Percentiles rank a stretch among this genome's conserved stretches.
phyloP scores from a whole-genome alignment of 2,329 filamentous ascomycete species.

The Aspergillus calidoustus region DNA sequence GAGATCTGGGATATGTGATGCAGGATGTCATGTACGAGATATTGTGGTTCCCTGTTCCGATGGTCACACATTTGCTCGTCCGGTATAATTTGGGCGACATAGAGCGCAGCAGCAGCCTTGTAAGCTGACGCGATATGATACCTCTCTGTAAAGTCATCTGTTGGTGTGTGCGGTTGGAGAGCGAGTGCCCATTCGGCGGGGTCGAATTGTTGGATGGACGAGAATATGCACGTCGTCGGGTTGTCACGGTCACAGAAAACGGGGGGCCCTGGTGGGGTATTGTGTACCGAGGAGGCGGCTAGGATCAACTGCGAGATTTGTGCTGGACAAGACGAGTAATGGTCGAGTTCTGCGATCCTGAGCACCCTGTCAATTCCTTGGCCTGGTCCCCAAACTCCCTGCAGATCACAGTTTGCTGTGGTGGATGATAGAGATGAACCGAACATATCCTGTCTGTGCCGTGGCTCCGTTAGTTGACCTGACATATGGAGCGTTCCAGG shows the following conservation, averaged over 20 bases:
- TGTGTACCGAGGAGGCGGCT: neutral
- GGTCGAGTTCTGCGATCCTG: neutral
- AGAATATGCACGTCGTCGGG: neutral
- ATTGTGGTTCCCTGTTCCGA: too few species aligned
- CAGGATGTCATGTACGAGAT: neutral
- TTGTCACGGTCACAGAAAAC: neutral
- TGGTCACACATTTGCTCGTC: neutral
- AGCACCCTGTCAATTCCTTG: neutral
- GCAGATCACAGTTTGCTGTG: neutral
- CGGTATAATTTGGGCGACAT: neutral
- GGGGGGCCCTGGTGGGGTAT: neutral
- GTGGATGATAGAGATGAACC: neutral
- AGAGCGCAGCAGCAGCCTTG: neutral
- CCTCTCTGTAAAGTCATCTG: neutral
- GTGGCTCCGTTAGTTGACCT: neutral
- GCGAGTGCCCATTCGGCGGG: neutral
- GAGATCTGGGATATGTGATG: neutral
- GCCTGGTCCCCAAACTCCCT: neutral
- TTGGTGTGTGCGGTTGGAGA: neutral
- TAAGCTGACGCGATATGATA: neutral
- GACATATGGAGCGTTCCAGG: neutral
- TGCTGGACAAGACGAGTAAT: neutral
- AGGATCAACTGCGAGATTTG: neutral
- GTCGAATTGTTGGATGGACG: neutral
- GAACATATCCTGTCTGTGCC: neutral